Evolutionary conservation across 176 grass and related monocot species (phyloP).

Genomic region (Zea mays): DNA sequence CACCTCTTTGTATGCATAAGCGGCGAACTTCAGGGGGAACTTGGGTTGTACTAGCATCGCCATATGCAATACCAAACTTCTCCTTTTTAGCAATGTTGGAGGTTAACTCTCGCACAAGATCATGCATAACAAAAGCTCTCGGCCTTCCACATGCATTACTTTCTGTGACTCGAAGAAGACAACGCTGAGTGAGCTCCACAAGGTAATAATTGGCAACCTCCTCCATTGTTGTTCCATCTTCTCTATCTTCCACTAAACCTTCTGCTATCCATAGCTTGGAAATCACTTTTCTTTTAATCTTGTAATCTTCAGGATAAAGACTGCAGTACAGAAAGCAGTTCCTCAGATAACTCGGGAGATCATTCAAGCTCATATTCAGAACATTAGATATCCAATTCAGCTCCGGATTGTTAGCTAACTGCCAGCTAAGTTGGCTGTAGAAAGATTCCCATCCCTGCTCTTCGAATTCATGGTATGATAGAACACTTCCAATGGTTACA

Average conservation of each 20-base stretch:
- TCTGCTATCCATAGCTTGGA: conserved; percentile 35
- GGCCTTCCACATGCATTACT: conserved; percentile 25
- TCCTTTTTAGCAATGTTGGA: conserved; percentile 8
- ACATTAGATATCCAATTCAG: conserved; percentile 27
- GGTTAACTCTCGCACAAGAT: conserved; percentile 33
- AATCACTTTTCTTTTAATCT: conserved; percentile 16
- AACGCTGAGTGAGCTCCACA: conserved; percentile 27
- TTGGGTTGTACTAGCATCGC: neutral
- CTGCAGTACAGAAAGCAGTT: conserved; percentile 44
- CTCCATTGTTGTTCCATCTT: conserved; percentile 30
- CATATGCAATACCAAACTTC: conserved; percentile 17
- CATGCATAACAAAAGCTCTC: conserved; percentile 31
- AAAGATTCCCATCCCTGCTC: conserved; percentile 30
- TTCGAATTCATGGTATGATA: conserved; percentile 12
- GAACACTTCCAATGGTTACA: conserved; percentile 28
- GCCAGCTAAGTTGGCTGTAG: conserved; percentile 36
- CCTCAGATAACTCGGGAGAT: conserved; percentile 47
- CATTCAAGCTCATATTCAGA: conserved; percentile 33
- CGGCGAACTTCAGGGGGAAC: neutral
- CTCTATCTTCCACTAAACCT: conserved; percentile 48
- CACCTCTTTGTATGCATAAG: neutral
- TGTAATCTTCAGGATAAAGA: conserved; percentile 43
- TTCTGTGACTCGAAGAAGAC: conserved; percentile 25
- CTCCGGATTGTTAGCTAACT: conserved; percentile 32
- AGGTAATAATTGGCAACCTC: conserved; percentile 39